These are phyloP conservation scores for Lactifluus piperatus DNA, from an alignment of 768 basidiomycete genomes.

Conservation along the genomic window DNA sequence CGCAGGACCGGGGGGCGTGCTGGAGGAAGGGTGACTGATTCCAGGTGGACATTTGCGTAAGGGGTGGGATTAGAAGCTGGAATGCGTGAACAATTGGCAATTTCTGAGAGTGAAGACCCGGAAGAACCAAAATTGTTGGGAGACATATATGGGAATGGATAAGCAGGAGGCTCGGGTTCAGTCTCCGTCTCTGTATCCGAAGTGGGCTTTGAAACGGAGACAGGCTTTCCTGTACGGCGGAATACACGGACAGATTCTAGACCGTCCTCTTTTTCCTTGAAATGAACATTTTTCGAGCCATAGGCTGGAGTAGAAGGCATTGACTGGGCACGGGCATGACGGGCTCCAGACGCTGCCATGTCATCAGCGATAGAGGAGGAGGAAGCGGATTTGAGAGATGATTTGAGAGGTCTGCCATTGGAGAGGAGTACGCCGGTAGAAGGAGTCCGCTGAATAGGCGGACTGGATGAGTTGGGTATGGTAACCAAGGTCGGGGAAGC, in stretches of 20 bases:
- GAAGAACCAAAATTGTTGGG: constrained; percentile 22
- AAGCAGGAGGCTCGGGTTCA: constrained; percentile 26
- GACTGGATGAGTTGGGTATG: not conserved
- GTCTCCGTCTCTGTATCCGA: constrained; percentile 24
- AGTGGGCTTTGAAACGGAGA: constrained; percentile 43
- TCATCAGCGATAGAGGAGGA: constrained; percentile 40
- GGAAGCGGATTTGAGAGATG: constrained; percentile 64
- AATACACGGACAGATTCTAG: constrained; percentile 57
- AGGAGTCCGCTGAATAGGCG: constrained; percentile 14
- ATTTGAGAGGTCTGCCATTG: constrained; percentile 82
- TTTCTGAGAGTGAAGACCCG: constrained; percentile 22
- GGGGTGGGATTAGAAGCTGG: constrained; percentile 28
- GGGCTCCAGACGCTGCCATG: constrained; percentile 24
- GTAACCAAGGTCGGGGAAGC: not conserved
- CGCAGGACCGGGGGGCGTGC: constrained; percentile 38
- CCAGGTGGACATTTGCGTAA: constrained; percentile 31
- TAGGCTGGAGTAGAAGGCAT: constrained; percentile 50
- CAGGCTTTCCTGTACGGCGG: constrained; percentile 61
- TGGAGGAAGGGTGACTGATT: constrained; percentile 32
- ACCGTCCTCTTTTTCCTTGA: constrained; percentile 51
- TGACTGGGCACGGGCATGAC: constrained; percentile 38
- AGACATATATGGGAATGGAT: constrained; percentile 20
- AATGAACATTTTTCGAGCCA: constrained; percentile 79
- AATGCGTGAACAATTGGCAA: constrained; percentile 27
- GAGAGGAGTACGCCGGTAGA: constrained; percentile 42